phyloP scores from a whole-genome alignment of 2,329 filamentous ascomycete species.

The Coniochaeta sp. region DNA sequence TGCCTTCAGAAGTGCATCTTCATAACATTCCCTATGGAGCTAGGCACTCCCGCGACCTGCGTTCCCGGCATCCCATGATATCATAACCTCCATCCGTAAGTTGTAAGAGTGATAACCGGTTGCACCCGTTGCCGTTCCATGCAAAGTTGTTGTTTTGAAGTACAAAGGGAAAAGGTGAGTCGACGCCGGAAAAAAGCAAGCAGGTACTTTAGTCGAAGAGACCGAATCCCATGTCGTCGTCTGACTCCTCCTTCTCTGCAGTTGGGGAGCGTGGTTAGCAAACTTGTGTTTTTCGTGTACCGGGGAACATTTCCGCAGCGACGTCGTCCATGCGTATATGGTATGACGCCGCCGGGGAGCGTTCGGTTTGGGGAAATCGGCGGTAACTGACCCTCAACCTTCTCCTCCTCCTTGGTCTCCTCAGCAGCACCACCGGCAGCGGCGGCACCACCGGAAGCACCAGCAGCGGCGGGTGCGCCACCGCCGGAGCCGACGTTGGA shows the following conservation, averaged over 20 bases:
- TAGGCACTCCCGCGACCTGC: slow-evolving; percentile 18
- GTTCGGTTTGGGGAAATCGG: not conserved
- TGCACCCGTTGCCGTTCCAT: slow-evolving; percentile 24
- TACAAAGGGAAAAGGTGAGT: slow-evolving; percentile 24
- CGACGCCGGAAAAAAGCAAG: slow-evolving; percentile 14
- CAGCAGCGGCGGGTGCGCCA: slow-evolving; percentile 65
- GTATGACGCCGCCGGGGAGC: not conserved
- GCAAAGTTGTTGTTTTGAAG: slow-evolving; percentile 21
- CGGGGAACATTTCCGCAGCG: too few relatives aligned
- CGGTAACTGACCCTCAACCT: slow-evolving; percentile 66
- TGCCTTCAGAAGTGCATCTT: slow-evolving; percentile 18
- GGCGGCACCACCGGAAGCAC: slow-evolving; percentile 51
- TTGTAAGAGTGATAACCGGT: slow-evolving; percentile 8
- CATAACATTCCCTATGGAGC: slow-evolving; percentile 20
- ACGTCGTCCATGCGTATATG: too few relatives aligned
- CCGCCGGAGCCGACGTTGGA: slow-evolving; percentile 82
- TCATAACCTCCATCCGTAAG: slow-evolving; percentile 20
- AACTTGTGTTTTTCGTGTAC: not conserved
- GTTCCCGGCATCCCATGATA: slow-evolving; percentile 19
- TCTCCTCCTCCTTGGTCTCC: slow-evolving; percentile 54
- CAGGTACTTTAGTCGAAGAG: slow-evolving; percentile 78
- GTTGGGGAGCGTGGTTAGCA: slow-evolving; percentile 4
- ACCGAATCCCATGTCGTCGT: slow-evolving; percentile 98
- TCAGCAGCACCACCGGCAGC: too few relatives aligned
- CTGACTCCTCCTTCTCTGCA: slow-evolving; percentile 91